Conservation (phyloP, 1,139 yeast genomes). For the Pichia sp. region DNA sequence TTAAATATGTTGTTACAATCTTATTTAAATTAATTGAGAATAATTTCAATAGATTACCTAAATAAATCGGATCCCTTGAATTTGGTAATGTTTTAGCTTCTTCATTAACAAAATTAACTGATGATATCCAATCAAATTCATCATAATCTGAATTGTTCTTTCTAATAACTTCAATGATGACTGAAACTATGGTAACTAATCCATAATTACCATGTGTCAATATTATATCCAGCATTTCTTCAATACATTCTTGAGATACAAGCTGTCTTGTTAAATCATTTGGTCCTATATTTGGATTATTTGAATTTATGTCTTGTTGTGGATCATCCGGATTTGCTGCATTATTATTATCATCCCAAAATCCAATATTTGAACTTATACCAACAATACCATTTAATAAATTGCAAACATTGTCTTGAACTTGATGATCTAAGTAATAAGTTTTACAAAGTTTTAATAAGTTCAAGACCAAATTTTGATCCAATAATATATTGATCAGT, state of each 20-base stretch:
- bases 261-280: slow-evolving; percentile 89
- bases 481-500: slow-evolving; percentile 59
- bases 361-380: slow-evolving; percentile 31
- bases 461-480: slow-evolving; percentile 49
- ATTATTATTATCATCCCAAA: slow-evolving; percentile 28
- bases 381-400: slow-evolving; percentile 30
- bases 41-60: slow-evolving; percentile 76
- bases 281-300: slow-evolving; percentile 91
- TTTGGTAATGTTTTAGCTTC: slow-evolving; percentile 55
- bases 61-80: slow-evolving; percentile 87
- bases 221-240: slow-evolving; percentile 65
- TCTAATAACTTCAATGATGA: slow-evolving; percentile 87
- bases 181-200: slow-evolving; percentile 90
- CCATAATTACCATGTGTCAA: slow-evolving; percentile 77
- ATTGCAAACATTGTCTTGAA: slow-evolving; percentile 30
- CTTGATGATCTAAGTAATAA: slow-evolving; percentile 26
- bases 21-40: slow-evolving; percentile 37
- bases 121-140: slow-evolving; percentile 31
- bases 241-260: slow-evolving; percentile 63
- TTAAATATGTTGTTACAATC: slow-evolving; percentile 26
- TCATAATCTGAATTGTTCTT: slow-evolving; percentile 96
- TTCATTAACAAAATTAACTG: slow-evolving; percentile 18
- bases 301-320: slow-evolving; percentile 26
- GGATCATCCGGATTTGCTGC: slow-evolving; percentile 24
- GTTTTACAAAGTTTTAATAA: slow-evolving; percentile 23